Evolutionary conservation across 768 basidiomycete genomes (phyloP), one percentile per base, ranked within the genome.

Genomic region (Podaxis sp.): DNA sequence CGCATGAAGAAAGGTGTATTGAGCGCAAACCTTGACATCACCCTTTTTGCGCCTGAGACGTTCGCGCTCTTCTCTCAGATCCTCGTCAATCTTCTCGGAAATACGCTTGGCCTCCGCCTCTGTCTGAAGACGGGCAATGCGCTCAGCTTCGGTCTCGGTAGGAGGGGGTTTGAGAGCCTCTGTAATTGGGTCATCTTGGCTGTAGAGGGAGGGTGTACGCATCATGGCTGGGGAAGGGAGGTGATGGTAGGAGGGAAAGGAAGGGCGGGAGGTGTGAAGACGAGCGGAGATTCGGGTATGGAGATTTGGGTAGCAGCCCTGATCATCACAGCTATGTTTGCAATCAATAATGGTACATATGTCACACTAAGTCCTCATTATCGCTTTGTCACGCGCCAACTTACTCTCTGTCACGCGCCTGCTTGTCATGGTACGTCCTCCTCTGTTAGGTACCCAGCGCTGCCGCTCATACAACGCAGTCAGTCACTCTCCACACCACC

Each of bases 401-500:
- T 66, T 57, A 46, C 43, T 22, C 59, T 24, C 57, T 22, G 24
- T 61, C 67, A 68, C 66, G 64, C 65, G 38, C 53, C 68, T 46
- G 59, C 61, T 65, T 65, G 54, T 47, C 69, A 73, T 73, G 72
- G 72, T 74, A 70, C 68, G 69, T 64, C 68, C 65, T 63, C 68
- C 68, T 64, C 55, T 62, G 63, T 22, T 5, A 25, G 2, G 11
- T 25, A 11, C 40, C 24, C 54, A 15, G 46, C 36, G 46, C 46
- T 13, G 17, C 15, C 15, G 53, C 55, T 62, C 61, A 62, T 15
- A 1, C 9, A 38, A 37, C 62, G 13, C 68, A 94, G 96, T 96
- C 96, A 61, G 95, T 97, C 43, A 98, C 96, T 6, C 81, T 98
- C 56, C 90, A 98, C 74, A 98, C 96, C 0, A 85, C 89, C n/a